Conservation (phyloP, 2,329 filamentous ascomycete species). For the Colletotrichum chlorophyti region DNA sequence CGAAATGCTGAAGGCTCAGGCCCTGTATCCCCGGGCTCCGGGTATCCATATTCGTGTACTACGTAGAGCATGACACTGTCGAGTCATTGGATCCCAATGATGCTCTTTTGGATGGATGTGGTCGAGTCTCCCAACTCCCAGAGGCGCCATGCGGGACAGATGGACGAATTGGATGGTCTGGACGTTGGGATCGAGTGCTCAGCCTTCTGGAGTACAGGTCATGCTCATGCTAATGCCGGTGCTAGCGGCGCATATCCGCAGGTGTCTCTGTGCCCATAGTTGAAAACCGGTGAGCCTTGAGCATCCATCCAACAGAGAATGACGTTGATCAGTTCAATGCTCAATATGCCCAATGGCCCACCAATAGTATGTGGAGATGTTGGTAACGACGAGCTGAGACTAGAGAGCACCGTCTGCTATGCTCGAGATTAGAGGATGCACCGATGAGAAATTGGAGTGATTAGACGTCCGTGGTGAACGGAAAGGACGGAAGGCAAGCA, state of each 20-base stretch:
- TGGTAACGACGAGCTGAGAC: conserved; percentile 12
- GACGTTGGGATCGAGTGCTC: conserved; percentile 14
- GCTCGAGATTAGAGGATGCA: conserved; percentile 25
- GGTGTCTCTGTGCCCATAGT: background rate
- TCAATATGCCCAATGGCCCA: background rate
- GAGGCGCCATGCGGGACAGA: background rate
- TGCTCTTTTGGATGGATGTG: background rate
- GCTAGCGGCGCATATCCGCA: background rate
- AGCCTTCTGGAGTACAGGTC: conserved; percentile 7
- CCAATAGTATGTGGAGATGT: conserved; percentile 21
- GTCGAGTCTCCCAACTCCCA: conserved; percentile 13
- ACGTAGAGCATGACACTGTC: conserved; percentile 7
- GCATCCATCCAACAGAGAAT: conserved; percentile 14
- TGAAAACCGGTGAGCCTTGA: background rate
- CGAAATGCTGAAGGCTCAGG: background rate
- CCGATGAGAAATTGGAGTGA: conserved; percentile 12
- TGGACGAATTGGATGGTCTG: conserved; percentile 12
- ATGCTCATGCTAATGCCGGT: background rate
- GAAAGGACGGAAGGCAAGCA: conserved; percentile 19
- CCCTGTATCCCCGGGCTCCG: background rate
- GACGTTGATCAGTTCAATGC: no score
- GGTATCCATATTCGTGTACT: no score
- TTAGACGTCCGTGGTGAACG: conserved; percentile 14
- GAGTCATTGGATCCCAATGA: conserved; percentile 10
- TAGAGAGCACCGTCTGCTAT: conserved; percentile 22